Evolutionary conservation across 106 monocot species (phyloP), one percentile per base, ranked within the genome.

Genomic region (Agapanthus africanus): DNA sequence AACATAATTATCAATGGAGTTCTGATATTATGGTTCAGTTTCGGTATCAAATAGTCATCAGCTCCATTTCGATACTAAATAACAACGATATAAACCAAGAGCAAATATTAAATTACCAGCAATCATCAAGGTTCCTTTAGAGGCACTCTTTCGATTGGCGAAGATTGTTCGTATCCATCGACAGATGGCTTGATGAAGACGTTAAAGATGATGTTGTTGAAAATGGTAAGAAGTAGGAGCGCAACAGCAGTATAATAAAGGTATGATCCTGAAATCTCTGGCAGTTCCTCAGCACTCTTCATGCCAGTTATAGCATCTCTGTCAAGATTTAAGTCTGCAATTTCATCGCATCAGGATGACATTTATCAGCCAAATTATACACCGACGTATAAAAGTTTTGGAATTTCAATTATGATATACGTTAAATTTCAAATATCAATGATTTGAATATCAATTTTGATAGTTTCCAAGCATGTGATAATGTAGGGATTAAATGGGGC

Each of bases 151-250:
- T 76, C 63, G 22, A 79, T 40, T 4, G 31, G 54, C 6, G 63
- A 27, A 54, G 67, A 22, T 16, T 56, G 59, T 25, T 87, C 75
- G 3, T 23, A 18, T 18, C 87, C 87, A 78, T 91, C 91, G 0
- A 91, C 65, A 16, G 77, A 74, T 35, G 91, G 91, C 67, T 82
- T 87, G 30, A 91, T 73, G 74, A 80, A 62, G 13, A 70, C 7
- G 70, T 71, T 79, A 77, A 91, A 91, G 11, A 91, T 22, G 26
- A 85, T 57, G 65, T 91, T 91, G 78, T 81, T 84, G 40, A 91
- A 47, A n/a, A 91, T 69, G 0, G 91, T 91, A 59, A 91, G 72
- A 13, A 82, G 8, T 4, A 91, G 56, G 18, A 91, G 79, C 0
- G 81, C 81, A 51, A 79, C 69, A 9, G 81, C 79, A 38, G 82